Conservation (phyloP, 768 basidiomycete species). For the Naematelia encephala region DNA sequence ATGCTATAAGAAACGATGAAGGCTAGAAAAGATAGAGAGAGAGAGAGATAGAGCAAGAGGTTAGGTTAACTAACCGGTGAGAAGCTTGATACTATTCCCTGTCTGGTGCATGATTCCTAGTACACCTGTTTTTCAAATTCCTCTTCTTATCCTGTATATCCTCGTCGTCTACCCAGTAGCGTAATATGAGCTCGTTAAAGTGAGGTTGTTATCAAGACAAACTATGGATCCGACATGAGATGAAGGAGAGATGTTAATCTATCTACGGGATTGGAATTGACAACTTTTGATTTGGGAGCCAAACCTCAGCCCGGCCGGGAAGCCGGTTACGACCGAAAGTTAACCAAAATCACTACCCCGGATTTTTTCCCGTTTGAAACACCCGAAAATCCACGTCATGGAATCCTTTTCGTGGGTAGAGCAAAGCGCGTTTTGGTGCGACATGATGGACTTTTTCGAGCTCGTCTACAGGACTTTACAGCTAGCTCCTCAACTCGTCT, state of each 20-base stretch:
- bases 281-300: neutral
- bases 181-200: too few species aligned
- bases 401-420: too few species aligned
- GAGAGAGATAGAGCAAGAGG: neutral
- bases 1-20: neutral
- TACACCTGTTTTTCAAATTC: neutral
- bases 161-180: neutral
- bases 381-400: neutral
- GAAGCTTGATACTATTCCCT: slow-evolving; percentile 50
- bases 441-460: too few species aligned
- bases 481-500: neutral
- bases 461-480: neutral
- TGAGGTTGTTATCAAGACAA: too few species aligned
- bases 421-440: too few species aligned
- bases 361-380: neutral
- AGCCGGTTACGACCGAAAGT: neutral
- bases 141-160: neutral
- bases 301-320: neutral
- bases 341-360: neutral
- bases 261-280: neutral
- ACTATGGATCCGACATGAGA: neutral
- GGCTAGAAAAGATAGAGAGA: neutral
- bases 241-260: neutral
- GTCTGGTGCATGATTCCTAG: slow-evolving; percentile 39
- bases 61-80: slow-evolving; percentile 51